Percentiles rank a stretch among this genome's conserved stretches.
Conservation (phyloP, 2,329 filamentous ascomycete genomes). For the Colletotrichum lupini region DNA sequence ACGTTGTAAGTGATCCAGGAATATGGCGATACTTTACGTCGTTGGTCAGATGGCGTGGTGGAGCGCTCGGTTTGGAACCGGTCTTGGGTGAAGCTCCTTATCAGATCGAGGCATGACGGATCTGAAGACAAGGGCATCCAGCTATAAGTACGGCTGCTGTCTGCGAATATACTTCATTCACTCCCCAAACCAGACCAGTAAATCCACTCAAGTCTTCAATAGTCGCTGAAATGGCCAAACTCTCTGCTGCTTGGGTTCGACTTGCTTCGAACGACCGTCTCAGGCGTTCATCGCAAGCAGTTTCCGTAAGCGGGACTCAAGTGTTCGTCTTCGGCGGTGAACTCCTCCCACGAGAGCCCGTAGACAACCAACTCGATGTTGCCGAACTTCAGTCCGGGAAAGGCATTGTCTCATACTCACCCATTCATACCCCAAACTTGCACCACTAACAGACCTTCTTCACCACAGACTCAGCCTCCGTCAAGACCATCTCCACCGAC, state of each 20-base stretch:
- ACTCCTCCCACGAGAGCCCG: slow-evolving; percentile 59
- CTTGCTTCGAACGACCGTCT: slow-evolving; percentile 46
- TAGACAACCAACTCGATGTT: slow-evolving; percentile 59
- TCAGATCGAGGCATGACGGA: neutral
- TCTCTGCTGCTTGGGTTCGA: slow-evolving; percentile 38
- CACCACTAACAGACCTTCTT: neutral
- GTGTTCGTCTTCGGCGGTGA: slow-evolving; percentile 64
- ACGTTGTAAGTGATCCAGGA: neutral
- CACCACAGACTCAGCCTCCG: neutral
- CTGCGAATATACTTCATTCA: too few relatives aligned
- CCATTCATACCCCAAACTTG: neutral
- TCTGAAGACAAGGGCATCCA: neutral
- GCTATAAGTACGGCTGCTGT: neutral
- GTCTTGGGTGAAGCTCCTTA: neutral
- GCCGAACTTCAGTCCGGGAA: slow-evolving; percentile 42
- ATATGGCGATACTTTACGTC: neutral
- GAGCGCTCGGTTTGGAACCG: neutral
- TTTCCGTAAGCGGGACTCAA: slow-evolving; percentile 52
- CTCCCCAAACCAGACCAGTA: too few relatives aligned
- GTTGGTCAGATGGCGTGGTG: neutral
- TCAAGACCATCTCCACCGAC: slow-evolving; percentile 37
- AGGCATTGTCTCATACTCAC: neutral
- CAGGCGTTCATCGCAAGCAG: slow-evolving; percentile 60
- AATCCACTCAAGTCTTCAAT: neutral
- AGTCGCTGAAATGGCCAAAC: slow-evolving; percentile 34